Evolutionary conservation across 495 filamentous ascomycete species (phyloP).

Genomic region (Cairneyella variabilis): DNA sequence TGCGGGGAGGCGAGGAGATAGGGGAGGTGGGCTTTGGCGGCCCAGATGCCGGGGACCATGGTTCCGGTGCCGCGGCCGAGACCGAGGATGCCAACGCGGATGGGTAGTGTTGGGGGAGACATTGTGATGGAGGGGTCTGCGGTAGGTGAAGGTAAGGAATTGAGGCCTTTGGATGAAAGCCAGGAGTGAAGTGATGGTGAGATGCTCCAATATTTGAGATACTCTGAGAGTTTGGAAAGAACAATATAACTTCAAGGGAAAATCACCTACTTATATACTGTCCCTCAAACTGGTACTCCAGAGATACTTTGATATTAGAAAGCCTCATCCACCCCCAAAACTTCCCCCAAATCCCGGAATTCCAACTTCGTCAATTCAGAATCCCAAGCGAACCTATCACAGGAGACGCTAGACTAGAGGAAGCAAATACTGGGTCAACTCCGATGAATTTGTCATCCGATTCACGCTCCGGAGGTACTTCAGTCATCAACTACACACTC

Average conservation of each 20-base stretch:
- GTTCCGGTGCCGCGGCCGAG: constrained; percentile 32
- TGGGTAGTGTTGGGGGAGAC: constrained; percentile 36
- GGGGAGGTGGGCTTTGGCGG: constrained; percentile 45
- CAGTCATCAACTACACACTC: too few relatives aligned
- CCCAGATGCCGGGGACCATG: constrained; percentile 36
- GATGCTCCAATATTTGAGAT: too few relatives aligned
- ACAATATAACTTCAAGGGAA: too few relatives aligned
- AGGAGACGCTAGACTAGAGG: neutral
- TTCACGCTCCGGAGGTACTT: too few relatives aligned
- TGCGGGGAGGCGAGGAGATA: constrained; percentile 29
- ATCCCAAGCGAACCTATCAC: neutral
- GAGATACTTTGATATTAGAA: too few relatives aligned
- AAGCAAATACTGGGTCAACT: neutral
- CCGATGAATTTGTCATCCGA: neutral
- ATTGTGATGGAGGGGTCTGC: neutral
- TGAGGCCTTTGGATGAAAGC: neutral
- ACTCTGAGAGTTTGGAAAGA: too few relatives aligned
- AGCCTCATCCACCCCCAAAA: too few relatives aligned
- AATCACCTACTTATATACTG: too few relatives aligned
- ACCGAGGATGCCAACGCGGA: constrained; percentile 56
- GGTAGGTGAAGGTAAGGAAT: neutral
- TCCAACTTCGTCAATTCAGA: neutral
- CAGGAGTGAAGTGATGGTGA: too few relatives aligned
- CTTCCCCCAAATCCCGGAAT: neutral
- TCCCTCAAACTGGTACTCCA: too few relatives aligned